Percentiles rank a stretch among this genome's conserved stretches.
Conservation (phyloP, 495 filamentous ascomycete genomes). For the Collariella sp. region DNA sequence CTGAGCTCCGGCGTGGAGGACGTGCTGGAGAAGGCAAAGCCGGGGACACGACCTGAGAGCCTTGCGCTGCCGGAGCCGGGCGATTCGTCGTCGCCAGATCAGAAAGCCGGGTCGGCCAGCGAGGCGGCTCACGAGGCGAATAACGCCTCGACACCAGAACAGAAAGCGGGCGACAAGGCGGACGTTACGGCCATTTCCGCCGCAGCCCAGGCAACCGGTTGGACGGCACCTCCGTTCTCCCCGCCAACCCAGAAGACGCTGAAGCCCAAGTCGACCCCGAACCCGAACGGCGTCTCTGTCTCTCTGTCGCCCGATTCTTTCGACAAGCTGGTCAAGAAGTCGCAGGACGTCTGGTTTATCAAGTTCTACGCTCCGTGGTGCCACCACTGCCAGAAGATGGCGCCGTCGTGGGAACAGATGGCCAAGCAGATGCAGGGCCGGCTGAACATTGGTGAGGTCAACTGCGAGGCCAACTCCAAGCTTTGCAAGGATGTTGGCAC, state of each 20-base stretch:
- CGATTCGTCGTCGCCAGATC: slow-evolving; percentile 15
- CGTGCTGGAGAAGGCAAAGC: slow-evolving; percentile 64
- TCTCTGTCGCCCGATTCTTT: slow-evolving; percentile 78
- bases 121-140: slow-evolving; percentile 34
- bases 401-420: slow-evolving; percentile 82
- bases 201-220: slow-evolving; percentile 8
- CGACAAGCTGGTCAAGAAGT: slow-evolving; percentile 73
- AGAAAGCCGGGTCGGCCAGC: slow-evolving; percentile 23
- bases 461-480: slow-evolving; percentile 74
- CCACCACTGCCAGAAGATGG: slow-evolving; percentile 85
- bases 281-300: slow-evolving; percentile 64
- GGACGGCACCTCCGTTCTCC: neutral
- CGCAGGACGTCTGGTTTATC: slow-evolving; percentile 91
- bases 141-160: neutral
- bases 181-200: neutral
- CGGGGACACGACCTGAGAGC: slow-evolving; percentile 62
- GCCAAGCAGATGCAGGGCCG: slow-evolving; percentile 78
- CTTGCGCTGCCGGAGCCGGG: slow-evolving; percentile 35
- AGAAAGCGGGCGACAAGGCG: neutral
- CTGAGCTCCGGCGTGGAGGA: slow-evolving; percentile 67
- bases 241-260: slow-evolving; percentile 28
- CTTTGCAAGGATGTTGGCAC: slow-evolving; percentile 86
- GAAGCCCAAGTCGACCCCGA: slow-evolving; percentile 50
- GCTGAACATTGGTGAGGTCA: slow-evolving; percentile 91
- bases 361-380: slow-evolving; percentile 99